Percentiles rank a stretch among this genome's conserved stretches.
phyloP scores from a whole-genome alignment of 2,329 filamentous ascomycete genomes.

The Oidium heveae region DNA sequence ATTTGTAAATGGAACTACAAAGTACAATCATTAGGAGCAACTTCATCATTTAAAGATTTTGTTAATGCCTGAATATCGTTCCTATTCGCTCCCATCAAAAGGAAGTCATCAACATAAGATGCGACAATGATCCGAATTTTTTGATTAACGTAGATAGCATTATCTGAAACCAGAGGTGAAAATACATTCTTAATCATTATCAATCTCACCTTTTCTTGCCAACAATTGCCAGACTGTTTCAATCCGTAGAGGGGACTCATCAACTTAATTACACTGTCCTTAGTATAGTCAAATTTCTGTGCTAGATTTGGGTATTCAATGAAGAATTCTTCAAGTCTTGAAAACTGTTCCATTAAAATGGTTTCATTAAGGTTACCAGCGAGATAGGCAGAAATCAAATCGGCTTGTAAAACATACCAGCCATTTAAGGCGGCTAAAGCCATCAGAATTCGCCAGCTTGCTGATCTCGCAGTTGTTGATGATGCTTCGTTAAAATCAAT shows the following conservation, averaged over 20 bases:
- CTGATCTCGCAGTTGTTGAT: background rate
- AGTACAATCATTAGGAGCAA: no score
- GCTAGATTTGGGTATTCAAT: background rate
- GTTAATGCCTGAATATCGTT: background rate
- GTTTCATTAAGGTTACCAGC: background rate
- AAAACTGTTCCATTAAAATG: background rate
- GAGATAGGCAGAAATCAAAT: background rate
- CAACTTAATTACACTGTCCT: background rate
- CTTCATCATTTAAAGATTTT: background rate
- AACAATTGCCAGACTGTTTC: background rate
- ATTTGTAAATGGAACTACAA: no score
- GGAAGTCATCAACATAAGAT: background rate
- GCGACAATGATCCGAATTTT: background rate
- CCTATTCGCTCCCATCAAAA: background rate
- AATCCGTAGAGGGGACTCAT: background rate
- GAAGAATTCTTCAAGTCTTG: background rate
- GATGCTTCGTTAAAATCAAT: slow-evolving; percentile 1
- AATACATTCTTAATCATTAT: background rate
- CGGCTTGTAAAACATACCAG: background rate
- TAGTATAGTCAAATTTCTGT: background rate
- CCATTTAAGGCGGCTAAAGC: background rate
- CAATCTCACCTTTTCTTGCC: background rate
- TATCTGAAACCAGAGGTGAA: background rate
- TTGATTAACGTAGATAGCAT: background rate
- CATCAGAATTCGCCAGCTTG: background rate